Evolutionary conservation across 441 rosid genomes (phyloP).

Genomic region (Flueggea neowawraea): DNA sequence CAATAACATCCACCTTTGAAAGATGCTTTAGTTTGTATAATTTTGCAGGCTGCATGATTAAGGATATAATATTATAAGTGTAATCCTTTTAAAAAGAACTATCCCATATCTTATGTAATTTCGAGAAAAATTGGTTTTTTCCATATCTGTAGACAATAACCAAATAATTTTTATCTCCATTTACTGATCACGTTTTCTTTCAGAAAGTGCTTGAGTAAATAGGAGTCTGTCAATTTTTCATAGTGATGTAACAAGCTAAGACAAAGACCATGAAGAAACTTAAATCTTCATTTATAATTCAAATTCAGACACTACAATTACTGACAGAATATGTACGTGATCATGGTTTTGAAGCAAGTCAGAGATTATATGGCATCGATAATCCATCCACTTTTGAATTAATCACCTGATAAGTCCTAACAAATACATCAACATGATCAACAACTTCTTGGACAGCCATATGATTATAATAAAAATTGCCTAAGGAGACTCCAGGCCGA

Average conservation of each 20-base stretch:
- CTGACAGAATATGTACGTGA: not conserved
- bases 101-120: not conserved
- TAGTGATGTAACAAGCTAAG: not conserved
- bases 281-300: not conserved
- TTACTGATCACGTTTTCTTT: not conserved
- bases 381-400: no score
- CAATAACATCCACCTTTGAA: conserved; percentile 89
- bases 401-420: no score
- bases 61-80: conserved; percentile 2
- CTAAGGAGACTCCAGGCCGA: no score
- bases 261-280: not conserved
- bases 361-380: no score
- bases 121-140: not conserved
- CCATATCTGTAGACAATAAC: not conserved
- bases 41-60: conserved; percentile 81
- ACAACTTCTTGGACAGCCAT: no score
- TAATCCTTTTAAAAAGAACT: not conserved
- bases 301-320: not conserved
- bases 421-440: no score
- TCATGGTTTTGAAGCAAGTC: not conserved
- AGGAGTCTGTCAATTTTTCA: not conserved
- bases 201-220: not conserved
- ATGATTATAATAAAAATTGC: no score
- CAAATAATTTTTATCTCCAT: not conserved
- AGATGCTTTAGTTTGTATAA: conserved; percentile 95